Base-by-base conservation (phyloP, 371 early-diverging fungal species). In the Mortierella sp. region DNA sequence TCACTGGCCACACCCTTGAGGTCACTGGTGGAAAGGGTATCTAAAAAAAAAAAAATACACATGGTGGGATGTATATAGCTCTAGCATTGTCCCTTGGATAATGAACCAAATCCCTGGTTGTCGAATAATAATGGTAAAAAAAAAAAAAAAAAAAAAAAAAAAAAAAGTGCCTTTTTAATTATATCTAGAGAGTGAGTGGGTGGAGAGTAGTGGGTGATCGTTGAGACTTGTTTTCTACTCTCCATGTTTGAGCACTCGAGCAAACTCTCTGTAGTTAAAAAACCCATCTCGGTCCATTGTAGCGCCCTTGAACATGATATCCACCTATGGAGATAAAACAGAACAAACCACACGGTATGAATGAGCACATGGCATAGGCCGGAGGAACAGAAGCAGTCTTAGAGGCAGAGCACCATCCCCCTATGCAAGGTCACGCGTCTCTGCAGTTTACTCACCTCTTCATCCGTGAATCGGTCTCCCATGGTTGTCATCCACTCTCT, bases 181-280 rank as follows among this genome's bases (percentile, higher is more conserved):
- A 5, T 37, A 37, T 37, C 37, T 37, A 37, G 37, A 9, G 37
- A 37, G 5, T 9, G 37, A 37, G 37, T 37, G 9, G 9, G 37
- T 37, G 37, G 9, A 9, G 37, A 37, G 37, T n/a, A 37, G 9
- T 37, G 9, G 37, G 37, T 37, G 37, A 9, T 37, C 37, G 9
- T 37, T 37, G 9, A 37, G 5, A 43, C 26, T 1, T 14, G 55
- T 29, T 25, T 7, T 16, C 44, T 85, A 95, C 82, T 97, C 97
- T 55, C 97, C 96, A 72, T 97, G 97, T 84, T 97, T 98, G 50
- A 98, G 84, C 18, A 96, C 93, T 61, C 95, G 85, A 0, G 95
- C 95, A 85, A 95, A 97, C 61, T 96, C 94, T 26, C 91, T 86
- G 82, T 98, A 98, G 82, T 96, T 93, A 81, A 97, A 95, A 59